Evolutionary conservation across 441 rosid species (phyloP).

Genomic region (Sinapis alba): DNA sequence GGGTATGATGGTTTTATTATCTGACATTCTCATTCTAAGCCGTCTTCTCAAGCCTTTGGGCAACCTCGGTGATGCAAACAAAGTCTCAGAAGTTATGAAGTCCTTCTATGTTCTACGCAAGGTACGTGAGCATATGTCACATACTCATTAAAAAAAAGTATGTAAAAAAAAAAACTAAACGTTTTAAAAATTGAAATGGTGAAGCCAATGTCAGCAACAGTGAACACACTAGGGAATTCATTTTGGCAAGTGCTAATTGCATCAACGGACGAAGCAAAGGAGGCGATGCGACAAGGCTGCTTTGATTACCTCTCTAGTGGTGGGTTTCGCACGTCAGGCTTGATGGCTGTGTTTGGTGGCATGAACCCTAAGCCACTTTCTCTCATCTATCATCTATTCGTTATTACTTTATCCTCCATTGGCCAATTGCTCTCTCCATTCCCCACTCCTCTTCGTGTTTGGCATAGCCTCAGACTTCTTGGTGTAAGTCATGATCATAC

Average conservation of each 20-base stretch:
- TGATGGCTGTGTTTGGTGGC: conserved; percentile 55
- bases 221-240: conserved; percentile 55
- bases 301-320: conserved; percentile 56
- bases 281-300: conserved; percentile 59
- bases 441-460: conserved; percentile 49
- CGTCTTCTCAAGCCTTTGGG: conserved; percentile 48
- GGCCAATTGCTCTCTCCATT: conserved; percentile 51
- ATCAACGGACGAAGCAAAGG: conserved; percentile 51
- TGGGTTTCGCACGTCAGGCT: conserved; percentile 43
- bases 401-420: conserved; percentile 49
- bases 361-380: conserved; percentile 54
- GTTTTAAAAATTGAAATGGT: neutral
- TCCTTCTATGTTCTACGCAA: conserved; percentile 57
- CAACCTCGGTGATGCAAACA: conserved; percentile 41
- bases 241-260: conserved; percentile 50
- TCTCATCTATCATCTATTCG: conserved; percentile 51
- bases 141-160: neutral
- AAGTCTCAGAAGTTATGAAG: conserved; percentile 46
- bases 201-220: conserved; percentile 61
- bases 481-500: conserved; percentile 25
- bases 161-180: neutral
- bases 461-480: conserved; percentile 51
- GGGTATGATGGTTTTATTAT: conserved; percentile 64
- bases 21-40: conserved; percentile 58
- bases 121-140: conserved; percentile 50